Evolutionary conservation across 306 rosid species (phyloP), one percentile per base, ranked within the genome.

Genomic region (Delonix regia): DNA sequence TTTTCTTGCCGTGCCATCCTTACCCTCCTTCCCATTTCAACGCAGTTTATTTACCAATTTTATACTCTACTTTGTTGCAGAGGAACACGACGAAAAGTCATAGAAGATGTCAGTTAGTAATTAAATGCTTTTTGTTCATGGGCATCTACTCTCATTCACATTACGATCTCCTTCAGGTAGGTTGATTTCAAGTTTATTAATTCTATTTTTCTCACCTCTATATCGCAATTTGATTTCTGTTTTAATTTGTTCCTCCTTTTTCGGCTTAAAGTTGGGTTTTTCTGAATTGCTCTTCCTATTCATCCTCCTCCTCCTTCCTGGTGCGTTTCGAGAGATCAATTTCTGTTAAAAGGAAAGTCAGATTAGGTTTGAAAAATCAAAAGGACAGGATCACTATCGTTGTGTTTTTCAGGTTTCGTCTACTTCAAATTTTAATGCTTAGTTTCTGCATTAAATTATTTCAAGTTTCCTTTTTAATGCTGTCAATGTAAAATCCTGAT

Each of bases 401-500:
- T 52, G 63, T 77, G 83, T 66, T 86, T 69, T 66, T 73, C 33
- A 74, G 63, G 69, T 61, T 60, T 83, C 45, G 45, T 70, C 60
- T 56, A 71, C 82, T 78, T 80, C 68, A 52, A 69, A 62, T 78
- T 77, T 74, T 69, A 57, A 68, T 24, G 44, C 48, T 56, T 59
- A 22, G 70, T 75, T 85, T 70, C 61, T 59, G 82, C 30, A 71
- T 72, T 71, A 81, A 72, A 77, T 55, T 47, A 71, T 74, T 62
- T 70, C 52, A 69, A 75, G n/a, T 41, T 69, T 67, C 62, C 70
- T 48, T 80, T 77, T 80, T 83, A 73, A 78, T 55, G 81, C 38
- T 76, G 42, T 83, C 87, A 83, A 82, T 75, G 76, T 69, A 69
- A 80, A 80, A 73, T 81, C 74, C 68, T 77, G 65, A 78, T 66